phyloP scores from a whole-genome alignment of 352 stramenopile genomes.

The Globisporangium paroecandrum region DNA sequence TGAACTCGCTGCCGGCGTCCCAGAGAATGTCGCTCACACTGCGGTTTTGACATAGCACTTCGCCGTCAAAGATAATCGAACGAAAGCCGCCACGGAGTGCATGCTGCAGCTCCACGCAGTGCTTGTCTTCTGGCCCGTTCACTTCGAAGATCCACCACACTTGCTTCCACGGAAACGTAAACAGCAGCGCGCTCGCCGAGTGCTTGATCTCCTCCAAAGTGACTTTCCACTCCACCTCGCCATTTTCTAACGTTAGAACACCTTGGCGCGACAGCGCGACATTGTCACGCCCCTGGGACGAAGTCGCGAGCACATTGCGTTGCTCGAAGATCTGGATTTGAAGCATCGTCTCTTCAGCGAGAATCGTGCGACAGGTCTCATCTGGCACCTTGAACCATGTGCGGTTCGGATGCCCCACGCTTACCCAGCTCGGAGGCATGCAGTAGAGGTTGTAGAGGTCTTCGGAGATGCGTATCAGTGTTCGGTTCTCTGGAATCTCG shows the following conservation, averaged over 20 bases:
- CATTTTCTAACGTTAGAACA: conserved; percentile 41
- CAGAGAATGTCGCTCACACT: conserved; percentile 73
- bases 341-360: conserved; percentile 68
- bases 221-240: conserved; percentile 51
- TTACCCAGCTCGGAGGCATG: conserved; percentile 77
- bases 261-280: conserved; percentile 64
- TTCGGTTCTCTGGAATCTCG: conserved; percentile 19
- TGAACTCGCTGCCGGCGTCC: conserved; percentile 74
- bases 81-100: conserved; percentile 72
- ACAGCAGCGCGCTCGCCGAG: conserved; percentile 63
- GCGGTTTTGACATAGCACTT: conserved; percentile 61
- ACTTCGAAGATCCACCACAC: conserved; percentile 82
- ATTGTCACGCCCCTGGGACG: conserved; percentile 64
- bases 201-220: conserved; percentile 85
- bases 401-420: conserved; percentile 69
- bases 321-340: conserved; percentile 73
- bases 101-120: conserved; percentile 78
- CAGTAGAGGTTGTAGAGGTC: conserved; percentile 76
- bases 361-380: conserved; percentile 51
- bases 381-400: conserved; percentile 85
- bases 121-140: conserved; percentile 40
- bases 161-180: conserved; percentile 87
- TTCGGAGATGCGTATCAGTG: conserved; percentile 66
- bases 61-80: conserved; percentile 67
- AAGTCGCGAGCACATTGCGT: conserved; percentile 66